Base-by-base conservation (phyloP, 2,329 filamentous ascomycete species). In the Periconia digitata region DNA sequence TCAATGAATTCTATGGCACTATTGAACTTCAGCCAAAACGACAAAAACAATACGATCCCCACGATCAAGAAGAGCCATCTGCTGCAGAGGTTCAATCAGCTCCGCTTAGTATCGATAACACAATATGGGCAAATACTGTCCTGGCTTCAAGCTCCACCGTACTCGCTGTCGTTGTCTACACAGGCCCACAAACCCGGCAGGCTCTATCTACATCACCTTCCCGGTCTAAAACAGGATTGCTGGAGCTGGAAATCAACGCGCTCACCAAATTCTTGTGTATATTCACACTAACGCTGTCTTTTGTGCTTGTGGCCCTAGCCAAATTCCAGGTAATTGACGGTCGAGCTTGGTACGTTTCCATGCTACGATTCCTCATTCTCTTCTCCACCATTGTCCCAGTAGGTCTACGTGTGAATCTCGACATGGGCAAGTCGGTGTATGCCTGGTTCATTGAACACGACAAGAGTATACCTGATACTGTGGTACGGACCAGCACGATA, bases 341-440 rank as follows among this genome's bases (percentile, higher is more conserved):
- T 17, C 82, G 83, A 45, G 75, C 82, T 20, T 99, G 94, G 94
- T 99, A 97, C 70, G 85, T 97, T 58, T 92, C 95, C 56, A 95
- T 97, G 62, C 94, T 96, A 85, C 86, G 92, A n/a, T 99, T 97
- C 68, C 76, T 99, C 54, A 95, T 99, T 51, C 79, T 99, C 1
- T 99, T 99, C 76, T 97, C 92, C n/a, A 97, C 92, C 0, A 99
- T 99, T 63, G 95, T 99, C 21, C 94, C 94, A 1, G 96, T 99
- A 71, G 95, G 91, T 73, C 78, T 99, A 58, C 87, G 94, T 43
- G 94, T 99, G 59, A 99, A 99, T 67, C 79, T 99, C 16, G 94
- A 99, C 66, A 87, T 99, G 83, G 95, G 92, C 34, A 99, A 99
- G 73, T 92, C 89, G 46, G 90, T 94, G 2, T 99, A 96, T 72